Conservation (phyloP, 345 rosid species). For the Raphanus raphanistrum region DNA sequence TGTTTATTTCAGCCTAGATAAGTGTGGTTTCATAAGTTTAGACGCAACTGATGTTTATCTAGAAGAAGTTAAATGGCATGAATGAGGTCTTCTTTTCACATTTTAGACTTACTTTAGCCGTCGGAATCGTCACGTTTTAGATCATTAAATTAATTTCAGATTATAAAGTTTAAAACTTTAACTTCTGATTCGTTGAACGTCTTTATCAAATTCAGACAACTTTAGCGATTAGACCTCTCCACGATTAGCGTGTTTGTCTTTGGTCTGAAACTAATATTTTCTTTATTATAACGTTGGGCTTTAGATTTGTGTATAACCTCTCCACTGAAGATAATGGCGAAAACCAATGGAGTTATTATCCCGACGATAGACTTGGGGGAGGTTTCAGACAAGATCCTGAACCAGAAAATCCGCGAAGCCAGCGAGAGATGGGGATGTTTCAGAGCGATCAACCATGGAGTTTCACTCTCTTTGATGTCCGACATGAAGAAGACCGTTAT, state of each 20-base stretch:
- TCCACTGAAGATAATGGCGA: conserved; percentile 19
- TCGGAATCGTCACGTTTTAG: conserved; percentile 9
- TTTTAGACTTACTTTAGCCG: neutral
- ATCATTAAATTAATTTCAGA: conserved; percentile 1
- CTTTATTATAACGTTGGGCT: neutral
- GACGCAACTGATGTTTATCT: conserved; percentile 7
- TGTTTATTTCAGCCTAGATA: neutral
- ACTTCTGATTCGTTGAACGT: conserved; percentile 4
- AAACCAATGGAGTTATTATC: neutral
- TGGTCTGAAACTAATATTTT: neutral
- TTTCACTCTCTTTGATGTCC: conserved; percentile 48
- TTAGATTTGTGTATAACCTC: neutral
- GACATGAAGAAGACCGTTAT: conserved; percentile 70
- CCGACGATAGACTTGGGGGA: conserved; percentile 57
- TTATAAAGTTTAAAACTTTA: neutral
- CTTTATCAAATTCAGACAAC: conserved; percentile 11
- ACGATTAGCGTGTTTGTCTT: no score
- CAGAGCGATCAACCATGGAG: conserved; percentile 65
- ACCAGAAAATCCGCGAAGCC: conserved; percentile 52
- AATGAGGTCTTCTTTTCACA: neutral
- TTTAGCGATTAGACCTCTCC: neutral
- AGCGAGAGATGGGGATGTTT: conserved; percentile 84
- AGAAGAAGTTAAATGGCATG: neutral
- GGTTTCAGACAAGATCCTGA: conserved; percentile 40
- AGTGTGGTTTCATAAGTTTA: neutral